These are phyloP conservation scores for Tuber microsphaerosporum DNA, from an alignment of 495 filamentous ascomycete species.

Conservation along the genomic window DNA sequence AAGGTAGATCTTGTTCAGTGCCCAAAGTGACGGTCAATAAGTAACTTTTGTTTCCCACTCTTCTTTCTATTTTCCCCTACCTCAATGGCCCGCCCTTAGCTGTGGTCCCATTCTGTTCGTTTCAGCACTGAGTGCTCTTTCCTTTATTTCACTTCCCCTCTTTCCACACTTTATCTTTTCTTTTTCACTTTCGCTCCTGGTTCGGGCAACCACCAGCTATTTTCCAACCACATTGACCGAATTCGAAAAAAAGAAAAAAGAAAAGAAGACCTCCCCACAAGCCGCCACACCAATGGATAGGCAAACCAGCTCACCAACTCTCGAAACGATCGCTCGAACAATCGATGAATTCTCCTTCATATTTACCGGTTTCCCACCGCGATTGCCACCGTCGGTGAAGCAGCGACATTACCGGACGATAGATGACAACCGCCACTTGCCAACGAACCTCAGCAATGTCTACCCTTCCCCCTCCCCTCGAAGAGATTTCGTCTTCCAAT, in stretches of 20 bases:
- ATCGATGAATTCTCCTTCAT: slow-evolving; percentile 32
- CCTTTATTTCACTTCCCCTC: background rate
- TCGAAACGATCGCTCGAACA: slow-evolving; percentile 22
- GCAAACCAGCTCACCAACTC: background rate
- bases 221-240: slow-evolving; percentile 1
- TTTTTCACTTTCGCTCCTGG: background rate
- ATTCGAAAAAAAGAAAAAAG: background rate
- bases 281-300: background rate
- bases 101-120: background rate
- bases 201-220: background rate
- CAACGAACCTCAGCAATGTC: slow-evolving; percentile 13
- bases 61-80: background rate
- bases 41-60: slow-evolving; percentile 1
- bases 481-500: slow-evolving; percentile 29
- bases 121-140: background rate
- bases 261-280: background rate
- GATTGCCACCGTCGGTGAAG: slow-evolving; percentile 13
- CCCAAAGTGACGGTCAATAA: background rate
- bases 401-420: slow-evolving; percentile 6
- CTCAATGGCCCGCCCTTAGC: background rate
- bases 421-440: background rate
- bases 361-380: slow-evolving; percentile 24
- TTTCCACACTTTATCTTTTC: background rate
- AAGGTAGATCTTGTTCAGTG: background rate
- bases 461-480: slow-evolving; percentile 24